Base-by-base conservation (phyloP, 1,139 yeast species). In the Protomyces inundatus region DNA sequence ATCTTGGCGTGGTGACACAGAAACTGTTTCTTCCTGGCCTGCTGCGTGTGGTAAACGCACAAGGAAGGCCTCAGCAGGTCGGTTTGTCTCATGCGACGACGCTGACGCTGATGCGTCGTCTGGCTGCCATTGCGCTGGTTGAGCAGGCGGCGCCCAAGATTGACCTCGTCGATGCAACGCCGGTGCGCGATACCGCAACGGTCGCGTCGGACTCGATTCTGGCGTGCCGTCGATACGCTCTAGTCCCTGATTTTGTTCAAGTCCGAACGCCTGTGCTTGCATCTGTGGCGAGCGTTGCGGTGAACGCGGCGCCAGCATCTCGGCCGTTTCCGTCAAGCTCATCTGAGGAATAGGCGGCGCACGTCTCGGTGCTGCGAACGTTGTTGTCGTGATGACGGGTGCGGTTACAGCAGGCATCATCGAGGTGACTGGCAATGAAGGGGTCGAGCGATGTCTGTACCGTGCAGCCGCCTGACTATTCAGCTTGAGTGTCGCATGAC, bases 401-500 rank as follows among this genome's bases (percentile, higher is more conserved):
- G 14, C 12, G 6, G 16, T 39, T 9, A 7, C 42, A 10, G 16
- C 42, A 39, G 6, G 12, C 14, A 12, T 12, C n/a, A 10, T 7
- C 12, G 12, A n/a, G 14, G 42, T 12, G n/a, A 39, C 42, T 39
- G 12, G 42, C 14, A 39, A 39, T 39, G 42, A n/a, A 12, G 42
- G 14, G 0, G 48, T 42, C 23, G 12, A 30, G 5, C 23, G 48
- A 14, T 16, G 48, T 14, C 10, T n/a, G 30, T 30, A 30, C 32
- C 16, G 30, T 6, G 40, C 56, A 12, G 33, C 55, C 32, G 42
- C 52, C 32, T 39, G 53, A 14, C 54, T 55, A 12, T 58, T 58
- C 42, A 42, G 36, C 33, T 42, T 58, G 52, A 58, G 36, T 3
- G 62, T 58, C 5, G 62, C 62, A 33, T 58, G 62, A 5, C 62